phyloP scores from a whole-genome alignment of 345 rosid species.

The Garcia nutans region DNA sequence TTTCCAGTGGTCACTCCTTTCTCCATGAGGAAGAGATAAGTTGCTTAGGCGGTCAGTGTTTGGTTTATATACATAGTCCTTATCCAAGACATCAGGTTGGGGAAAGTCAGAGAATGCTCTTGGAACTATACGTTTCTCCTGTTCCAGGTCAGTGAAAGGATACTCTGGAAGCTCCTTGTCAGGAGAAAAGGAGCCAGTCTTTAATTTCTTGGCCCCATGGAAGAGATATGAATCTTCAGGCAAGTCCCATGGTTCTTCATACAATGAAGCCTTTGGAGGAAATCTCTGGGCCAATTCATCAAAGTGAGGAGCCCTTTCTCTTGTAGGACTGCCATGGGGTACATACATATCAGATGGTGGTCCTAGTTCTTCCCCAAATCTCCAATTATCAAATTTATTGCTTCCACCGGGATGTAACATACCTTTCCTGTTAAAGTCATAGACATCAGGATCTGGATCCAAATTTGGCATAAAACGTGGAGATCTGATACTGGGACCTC shows the following conservation, averaged over 20 bases:
- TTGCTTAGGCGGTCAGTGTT: conserved; percentile 36
- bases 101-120: conserved; percentile 52
- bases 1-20: conserved; percentile 45
- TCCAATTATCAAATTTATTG: conserved; percentile 39
- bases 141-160: conserved; percentile 55
- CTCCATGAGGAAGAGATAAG: conserved; percentile 39
- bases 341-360: conserved; percentile 44
- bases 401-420: conserved; percentile 46
- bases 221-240: conserved; percentile 59
- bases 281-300: conserved; percentile 46
- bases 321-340: conserved; percentile 49
- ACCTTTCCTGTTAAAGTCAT: conserved; percentile 50
- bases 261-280: conserved; percentile 41
- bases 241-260: conserved; percentile 75
- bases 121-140: conserved; percentile 46
- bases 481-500: conserved; percentile 31
- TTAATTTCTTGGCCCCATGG: conserved; percentile 66
- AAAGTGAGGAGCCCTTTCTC: conserved; percentile 45
- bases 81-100: conserved; percentile 48
- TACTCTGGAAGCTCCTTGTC: conserved; percentile 72
- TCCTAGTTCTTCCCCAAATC: conserved; percentile 34
- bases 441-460: conserved; percentile 50
- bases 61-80: conserved; percentile 52
- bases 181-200: conserved; percentile 55
- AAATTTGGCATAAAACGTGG: conserved; percentile 37